Evolutionary conservation across 2,329 filamentous ascomycete species (phyloP).

Genomic region (Pseudogymnoascus sp.): DNA sequence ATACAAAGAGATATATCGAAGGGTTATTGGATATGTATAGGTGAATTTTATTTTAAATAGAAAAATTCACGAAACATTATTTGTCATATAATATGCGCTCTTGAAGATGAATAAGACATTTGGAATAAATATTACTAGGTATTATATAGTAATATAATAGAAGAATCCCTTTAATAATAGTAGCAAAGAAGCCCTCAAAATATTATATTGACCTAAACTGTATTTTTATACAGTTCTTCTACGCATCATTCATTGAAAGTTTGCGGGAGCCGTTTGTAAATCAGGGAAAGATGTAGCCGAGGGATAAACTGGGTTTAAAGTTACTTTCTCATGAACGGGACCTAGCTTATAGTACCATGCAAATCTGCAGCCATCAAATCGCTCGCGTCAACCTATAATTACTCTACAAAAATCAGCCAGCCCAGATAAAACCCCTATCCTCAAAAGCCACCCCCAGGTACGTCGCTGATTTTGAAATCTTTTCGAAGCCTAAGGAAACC

Average conservation of each 20-base stretch:
- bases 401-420: background rate
- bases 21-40: conserved; percentile 54
- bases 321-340: background rate
- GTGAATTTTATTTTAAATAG: background rate
- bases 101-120: background rate
- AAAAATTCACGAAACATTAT: background rate
- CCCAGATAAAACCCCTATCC: background rate
- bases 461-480: background rate
- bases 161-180: background rate
- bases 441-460: background rate
- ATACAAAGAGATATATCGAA: conserved; percentile 70
- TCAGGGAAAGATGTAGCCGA: background rate
- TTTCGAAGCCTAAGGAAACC: background rate
- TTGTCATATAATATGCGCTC: background rate
- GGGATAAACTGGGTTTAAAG: background rate
- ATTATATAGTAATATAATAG: background rate
- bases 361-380: background rate
- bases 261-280: background rate
- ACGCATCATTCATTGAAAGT: background rate
- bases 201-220: background rate
- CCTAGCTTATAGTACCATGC: background rate
- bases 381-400: background rate
- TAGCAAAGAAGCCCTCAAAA: too few species aligned
- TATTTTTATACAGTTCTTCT: background rate
- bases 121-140: background rate